A percentile compares a stretch with the other conserved stretches of the same genome.
These are phyloP conservation scores for Colletotrichum higginsianum DNA, from an alignment of 2,329 filamentous ascomycete species.

Conservation along the genomic window DNA sequence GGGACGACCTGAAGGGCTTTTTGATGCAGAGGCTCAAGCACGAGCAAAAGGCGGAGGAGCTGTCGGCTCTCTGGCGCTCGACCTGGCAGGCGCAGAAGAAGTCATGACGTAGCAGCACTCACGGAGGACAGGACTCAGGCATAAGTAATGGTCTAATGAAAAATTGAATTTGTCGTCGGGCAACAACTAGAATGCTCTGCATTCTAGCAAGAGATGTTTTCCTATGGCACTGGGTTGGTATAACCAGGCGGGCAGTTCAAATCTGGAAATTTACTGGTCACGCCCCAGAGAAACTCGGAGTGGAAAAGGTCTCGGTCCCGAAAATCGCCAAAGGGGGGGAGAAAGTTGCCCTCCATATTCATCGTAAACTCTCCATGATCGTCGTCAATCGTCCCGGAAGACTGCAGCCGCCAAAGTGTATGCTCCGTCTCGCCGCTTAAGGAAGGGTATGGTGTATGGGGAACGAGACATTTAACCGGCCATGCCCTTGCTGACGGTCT, in stretches of 20 bases:
- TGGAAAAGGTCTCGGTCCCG: slow-evolving; percentile 39
- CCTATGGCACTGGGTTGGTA: slow-evolving; percentile 48
- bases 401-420: slow-evolving; percentile 45
- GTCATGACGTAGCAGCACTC: slow-evolving; percentile 41
- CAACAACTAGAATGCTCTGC: slow-evolving; percentile 48
- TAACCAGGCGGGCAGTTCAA: slow-evolving; percentile 52
- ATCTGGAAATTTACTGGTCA: slow-evolving; percentile 50
- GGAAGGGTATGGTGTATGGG: slow-evolving; percentile 31
- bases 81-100: slow-evolving; percentile 73
- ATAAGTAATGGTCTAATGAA: slow-evolving; percentile 39
- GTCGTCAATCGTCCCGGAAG: slow-evolving; percentile 45
- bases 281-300: slow-evolving; percentile 47
- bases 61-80: slow-evolving; percentile 77
- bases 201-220: slow-evolving; percentile 49
- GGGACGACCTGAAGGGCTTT: slow-evolving; percentile 87
- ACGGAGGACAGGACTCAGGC: slow-evolving; percentile 13
- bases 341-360: slow-evolving; percentile 44
- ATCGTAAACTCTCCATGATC: slow-evolving; percentile 47
- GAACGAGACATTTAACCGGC: slow-evolving; percentile 57
- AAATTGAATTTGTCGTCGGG: slow-evolving; percentile 40
- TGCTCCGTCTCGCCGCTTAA: slow-evolving; percentile 41
- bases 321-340: slow-evolving; percentile 33
- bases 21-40: slow-evolving; percentile 85
- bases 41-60: slow-evolving; percentile 73
- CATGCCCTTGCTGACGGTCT: slow-evolving; percentile 75